Evolutionary conservation across 1,284 basidiomycete genomes (phyloP).

Genomic region (Cutaneotrichosporon mucoides): DNA sequence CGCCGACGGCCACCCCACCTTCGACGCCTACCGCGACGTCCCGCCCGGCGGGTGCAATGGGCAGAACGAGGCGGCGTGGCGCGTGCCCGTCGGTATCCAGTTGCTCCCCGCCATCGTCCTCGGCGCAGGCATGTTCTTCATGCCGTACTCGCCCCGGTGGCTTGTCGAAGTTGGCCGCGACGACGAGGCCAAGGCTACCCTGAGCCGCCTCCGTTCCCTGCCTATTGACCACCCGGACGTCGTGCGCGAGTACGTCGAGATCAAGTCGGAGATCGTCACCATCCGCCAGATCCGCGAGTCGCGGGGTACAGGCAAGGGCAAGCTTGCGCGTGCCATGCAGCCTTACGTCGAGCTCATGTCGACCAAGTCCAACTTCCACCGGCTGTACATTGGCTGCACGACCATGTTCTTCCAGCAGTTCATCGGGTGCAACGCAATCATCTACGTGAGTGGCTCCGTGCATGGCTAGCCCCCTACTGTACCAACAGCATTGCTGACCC

Average conservation of each 20-base stretch:
- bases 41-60: slow-evolving; percentile 23
- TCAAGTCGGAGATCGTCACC: slow-evolving; percentile 30
- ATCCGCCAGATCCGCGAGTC: slow-evolving; percentile 10
- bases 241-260: slow-evolving; percentile 29
- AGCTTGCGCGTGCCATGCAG: background rate
- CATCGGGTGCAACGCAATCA: slow-evolving; percentile 17
- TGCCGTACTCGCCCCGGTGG: slow-evolving; percentile 32
- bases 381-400: slow-evolving; percentile 10
- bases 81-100: slow-evolving; percentile 25
- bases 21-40: slow-evolving; percentile 21
- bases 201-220: slow-evolving; percentile 26
- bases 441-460: background rate
- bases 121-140: slow-evolving; percentile 20
- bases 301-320: background rate
- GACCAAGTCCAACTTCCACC: slow-evolving; percentile 15
- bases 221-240: slow-evolving; percentile 22
- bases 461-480: too few relatives aligned
- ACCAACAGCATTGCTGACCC: too few relatives aligned
- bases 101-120: slow-evolving; percentile 37
- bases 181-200: slow-evolving; percentile 24
- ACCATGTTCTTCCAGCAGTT: slow-evolving; percentile 25
- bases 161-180: slow-evolving; percentile 29
- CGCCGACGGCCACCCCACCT: slow-evolving; percentile 5
- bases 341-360: slow-evolving; percentile 19
- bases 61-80: slow-evolving; percentile 36